phyloP scores from a whole-genome alignment of 768 basidiomycete genomes.

The Termitomyces sp. region DNA sequence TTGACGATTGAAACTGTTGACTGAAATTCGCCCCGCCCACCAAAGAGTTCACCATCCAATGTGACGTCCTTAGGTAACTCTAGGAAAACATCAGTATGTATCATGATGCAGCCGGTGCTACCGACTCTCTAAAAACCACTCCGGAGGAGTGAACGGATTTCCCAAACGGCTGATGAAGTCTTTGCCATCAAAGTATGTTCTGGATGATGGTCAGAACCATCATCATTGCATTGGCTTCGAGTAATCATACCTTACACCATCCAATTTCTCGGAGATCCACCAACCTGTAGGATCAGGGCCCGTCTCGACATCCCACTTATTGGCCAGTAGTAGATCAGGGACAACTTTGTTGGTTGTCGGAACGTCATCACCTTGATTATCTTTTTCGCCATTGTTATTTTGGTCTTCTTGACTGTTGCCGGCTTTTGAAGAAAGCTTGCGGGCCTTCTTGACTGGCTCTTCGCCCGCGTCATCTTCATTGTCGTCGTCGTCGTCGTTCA shows the following conservation, averaged over 20 bases:
- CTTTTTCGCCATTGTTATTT: constrained; percentile 17
- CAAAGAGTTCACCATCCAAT: constrained; percentile 59
- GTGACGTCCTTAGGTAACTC: constrained; percentile 53
- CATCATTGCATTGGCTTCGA: background rate
- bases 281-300: constrained; percentile 55
- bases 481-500: constrained; percentile 12
- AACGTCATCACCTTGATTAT: background rate
- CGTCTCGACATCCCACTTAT: constrained; percentile 53
- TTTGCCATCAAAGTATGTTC: constrained; percentile 53
- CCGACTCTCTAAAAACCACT: constrained; percentile 56
- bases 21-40: constrained; percentile 54
- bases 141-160: constrained; percentile 54
- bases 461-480: constrained; percentile 13
- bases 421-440: constrained; percentile 13
- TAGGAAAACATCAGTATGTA: constrained; percentile 15
- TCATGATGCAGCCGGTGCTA: background rate
- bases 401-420: constrained; percentile 28
- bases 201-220: constrained; percentile 15
- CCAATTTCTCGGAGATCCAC: constrained; percentile 62
- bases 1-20: constrained; percentile 59
- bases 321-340: constrained; percentile 49
- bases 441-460: constrained; percentile 5
- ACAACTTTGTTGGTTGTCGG: constrained; percentile 24
- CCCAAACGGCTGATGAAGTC: constrained; percentile 53
- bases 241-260: constrained; percentile 51